Base-by-base conservation (phyloP, 768 basidiomycete species). In the Rhodotorula graminis region DNA sequence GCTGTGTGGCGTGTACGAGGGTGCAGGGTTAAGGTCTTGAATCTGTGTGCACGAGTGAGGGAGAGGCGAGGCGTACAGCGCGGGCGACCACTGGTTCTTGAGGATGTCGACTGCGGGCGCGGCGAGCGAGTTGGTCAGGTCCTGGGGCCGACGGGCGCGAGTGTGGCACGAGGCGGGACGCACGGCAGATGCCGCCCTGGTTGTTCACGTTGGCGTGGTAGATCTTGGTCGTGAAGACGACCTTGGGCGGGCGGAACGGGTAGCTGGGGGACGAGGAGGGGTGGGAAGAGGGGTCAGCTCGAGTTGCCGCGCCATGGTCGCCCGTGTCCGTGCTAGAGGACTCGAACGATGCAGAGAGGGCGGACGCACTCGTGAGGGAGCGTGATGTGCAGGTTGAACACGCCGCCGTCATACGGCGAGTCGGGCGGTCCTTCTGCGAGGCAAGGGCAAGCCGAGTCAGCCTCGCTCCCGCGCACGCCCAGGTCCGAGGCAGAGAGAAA, bases 201-300 rank as follows among this genome's bases (percentile, higher is more conserved):
- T 57, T 33, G 65, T 76, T 76, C 68, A 76, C 70, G 64, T 76
- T 76, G 59, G 61, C 53, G 57, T 76, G 75, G 65, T 76, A 76
- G 58, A 72, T 68, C 67, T 69, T 69, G 46, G 76, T 76, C 64
- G 31, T 33, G 66, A 76, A 78, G 8, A 31, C 40, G 47, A 76
- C 76, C 46, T 66, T 64, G 15, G 74, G 74, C 59, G 71, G 67
- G 25, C 74, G 63, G 55, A 56, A 56, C 55, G 55, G 55, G 31
- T 56, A 56, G 31, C 47, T 49, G 47, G 47, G 15, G 46, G 46
- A 46, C 19, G 46, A 46, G 46, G 15, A 21, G 47, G 37, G 47
- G 47, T 49, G 19, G 23, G 47, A 2, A 2, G 16, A 21, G 46
- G 3, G 15, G 15, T 19, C 15, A 15, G 46, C 14, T 46, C 46